Evolutionary conservation across 768 basidiomycete species (phyloP), one percentile per base, ranked within the genome.

Genomic region (Boletus subparvulus): DNA sequence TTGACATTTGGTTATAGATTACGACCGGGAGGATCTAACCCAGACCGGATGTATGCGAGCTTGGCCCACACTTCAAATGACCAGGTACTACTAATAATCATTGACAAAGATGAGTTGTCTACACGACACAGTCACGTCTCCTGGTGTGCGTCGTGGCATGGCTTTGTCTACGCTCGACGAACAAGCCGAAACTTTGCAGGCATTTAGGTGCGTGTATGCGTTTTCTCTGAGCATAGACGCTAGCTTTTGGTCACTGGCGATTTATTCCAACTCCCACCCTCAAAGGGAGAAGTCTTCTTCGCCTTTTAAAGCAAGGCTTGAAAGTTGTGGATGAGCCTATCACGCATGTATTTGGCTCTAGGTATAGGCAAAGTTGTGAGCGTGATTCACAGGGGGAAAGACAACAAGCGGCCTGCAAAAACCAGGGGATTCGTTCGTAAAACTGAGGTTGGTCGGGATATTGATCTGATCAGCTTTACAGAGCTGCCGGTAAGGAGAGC

Each of bases 281-380:
- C 73, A 36, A 81, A 80, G 52, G 63, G 61, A 30, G 59, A 71
- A 8, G 77, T 80, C 2, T 81, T 80, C 60, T 89, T 89, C 59
- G 83, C 83, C 0, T 90, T 89, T 65, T 84, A 90, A 62, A 83
- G 85, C 17, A 73, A 78, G 24, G 74, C 64, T 28, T 72, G 69
- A 71, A 63, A 59, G 9, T 44, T 73, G 7, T 82, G 83, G 60
- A 74, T 85, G 77, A 83, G 47, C 72, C 77, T 48, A 88, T 83
- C 2, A 90, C 63, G 0, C 74, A 72, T 21, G 80, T 90, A 3
- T 68, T 86, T 19, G 82, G 81, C 1, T 90, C 89, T 66, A 59
- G 48, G 28, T 63, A 73, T 33, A 55, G 61, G 3, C 1, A 61
- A 65, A 21, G 64, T 69, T 19, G 59, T 62, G 56, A 30, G 17